Conservation (phyloP, 1,284 basidiomycete genomes). For the Puccinia sorghi region DNA sequence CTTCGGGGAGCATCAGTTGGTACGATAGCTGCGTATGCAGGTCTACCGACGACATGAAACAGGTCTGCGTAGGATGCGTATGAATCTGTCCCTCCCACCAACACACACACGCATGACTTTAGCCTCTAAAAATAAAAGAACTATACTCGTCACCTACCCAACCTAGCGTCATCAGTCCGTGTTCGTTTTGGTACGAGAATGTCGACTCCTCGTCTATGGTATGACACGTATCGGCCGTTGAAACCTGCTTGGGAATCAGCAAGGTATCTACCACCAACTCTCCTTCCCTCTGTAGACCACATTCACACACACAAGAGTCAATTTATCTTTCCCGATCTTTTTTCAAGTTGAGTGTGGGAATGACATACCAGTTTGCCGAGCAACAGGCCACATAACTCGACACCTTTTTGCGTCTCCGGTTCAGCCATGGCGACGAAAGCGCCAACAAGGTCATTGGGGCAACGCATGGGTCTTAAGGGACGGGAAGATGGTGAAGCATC, state of each 20-base stretch:
- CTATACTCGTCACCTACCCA: conserved; percentile 65
- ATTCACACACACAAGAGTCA: neutral
- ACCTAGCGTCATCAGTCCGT: conserved; percentile 76
- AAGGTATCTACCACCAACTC: conserved; percentile 70
- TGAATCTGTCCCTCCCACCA: conserved; percentile 80
- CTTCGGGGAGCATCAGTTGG: conserved; percentile 81
- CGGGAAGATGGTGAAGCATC: neutral
- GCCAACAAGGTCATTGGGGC: conserved; percentile 64
- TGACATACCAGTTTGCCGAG: conserved; percentile 61
- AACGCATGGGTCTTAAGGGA: neutral
- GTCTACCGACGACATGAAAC: conserved; percentile 77
- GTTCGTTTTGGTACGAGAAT: conserved; percentile 74
- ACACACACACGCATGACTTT: neutral
- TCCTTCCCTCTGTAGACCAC: conserved; percentile 35
- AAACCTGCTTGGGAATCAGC: conserved; percentile 77
- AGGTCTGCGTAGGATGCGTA: conserved; percentile 85
- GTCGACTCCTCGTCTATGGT: conserved; percentile 84
- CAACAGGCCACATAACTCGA: conserved; percentile 70
- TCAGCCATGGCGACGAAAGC: conserved; percentile 71
- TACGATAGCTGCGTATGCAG: conserved; percentile 83
- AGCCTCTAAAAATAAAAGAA: neutral
- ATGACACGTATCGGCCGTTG: conserved; percentile 76
- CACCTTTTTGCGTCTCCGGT: conserved; percentile 65
- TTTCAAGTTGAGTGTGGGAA: neutral
- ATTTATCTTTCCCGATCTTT: no score